These are phyloP conservation scores for Hyaloscypha variabilis DNA, from an alignment of 495 filamentous ascomycete genomes.

Conservation along the genomic window DNA sequence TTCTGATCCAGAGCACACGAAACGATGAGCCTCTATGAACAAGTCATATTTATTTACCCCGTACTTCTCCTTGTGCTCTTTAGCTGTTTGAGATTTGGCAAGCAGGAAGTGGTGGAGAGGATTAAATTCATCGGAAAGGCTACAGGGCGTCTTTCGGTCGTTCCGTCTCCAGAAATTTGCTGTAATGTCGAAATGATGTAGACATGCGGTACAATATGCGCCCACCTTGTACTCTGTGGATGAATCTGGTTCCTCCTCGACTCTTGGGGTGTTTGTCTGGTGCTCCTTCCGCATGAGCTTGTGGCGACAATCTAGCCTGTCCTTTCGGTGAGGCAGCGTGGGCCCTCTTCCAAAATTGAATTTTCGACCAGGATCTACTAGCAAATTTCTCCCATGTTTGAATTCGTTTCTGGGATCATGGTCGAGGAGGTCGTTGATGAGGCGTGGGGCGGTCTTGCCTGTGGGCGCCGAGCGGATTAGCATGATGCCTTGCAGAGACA, in stretches of 20 bases:
- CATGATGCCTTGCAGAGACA: background rate
- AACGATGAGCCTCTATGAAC: constrained; percentile 23
- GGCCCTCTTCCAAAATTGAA: background rate
- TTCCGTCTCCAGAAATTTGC: constrained; percentile 21
- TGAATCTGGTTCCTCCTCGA: constrained; percentile 13
- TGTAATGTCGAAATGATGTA: constrained; percentile 26
- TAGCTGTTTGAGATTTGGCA: constrained; percentile 3
- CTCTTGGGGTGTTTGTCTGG: constrained; percentile 18
- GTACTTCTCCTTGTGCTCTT: constrained; percentile 10
- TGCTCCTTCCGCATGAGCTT: constrained; percentile 25
- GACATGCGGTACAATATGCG: constrained; percentile 29
- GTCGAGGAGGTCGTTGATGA: constrained; percentile 33
- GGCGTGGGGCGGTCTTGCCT: constrained; percentile 34
- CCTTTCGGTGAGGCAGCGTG: constrained; percentile 9
- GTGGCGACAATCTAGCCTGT: constrained; percentile 28
- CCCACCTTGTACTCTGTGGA: constrained; percentile 22
- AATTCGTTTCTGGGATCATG: constrained; percentile 21
- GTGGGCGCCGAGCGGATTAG: constrained; percentile 15
- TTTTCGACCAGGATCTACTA: constrained; percentile 27
- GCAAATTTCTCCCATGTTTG: constrained; percentile 26
- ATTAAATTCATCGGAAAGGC: constrained; percentile 19
- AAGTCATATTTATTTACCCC: constrained; percentile 24
- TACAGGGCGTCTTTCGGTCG: constrained; percentile 17
- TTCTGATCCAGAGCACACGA: constrained; percentile 21
- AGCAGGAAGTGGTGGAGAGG: constrained; percentile 32